phyloP scores from a whole-genome alignment of 495 filamentous ascomycete species.

The Hypoxylon lienhwacheense region DNA sequence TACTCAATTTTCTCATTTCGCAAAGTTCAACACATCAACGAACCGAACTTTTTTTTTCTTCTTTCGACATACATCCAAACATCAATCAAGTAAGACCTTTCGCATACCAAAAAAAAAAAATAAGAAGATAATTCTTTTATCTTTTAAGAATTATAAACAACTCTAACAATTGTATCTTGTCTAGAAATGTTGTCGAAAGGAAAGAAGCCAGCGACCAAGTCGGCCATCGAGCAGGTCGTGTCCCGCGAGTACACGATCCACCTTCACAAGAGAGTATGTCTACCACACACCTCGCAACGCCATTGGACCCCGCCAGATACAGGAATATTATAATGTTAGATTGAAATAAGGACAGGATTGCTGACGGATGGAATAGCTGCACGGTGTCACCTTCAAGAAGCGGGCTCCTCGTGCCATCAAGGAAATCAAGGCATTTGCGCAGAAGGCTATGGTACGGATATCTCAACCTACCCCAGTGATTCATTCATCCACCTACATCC shows the following conservation, averaged over 20 bases:
- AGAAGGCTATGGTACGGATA: slow-evolving; percentile 96
- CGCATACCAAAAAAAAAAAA: too few species aligned
- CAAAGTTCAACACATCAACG: slow-evolving; percentile 36
- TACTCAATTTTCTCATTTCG: slow-evolving; percentile 42
- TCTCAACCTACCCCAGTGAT: too few species aligned
- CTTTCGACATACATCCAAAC: slow-evolving; percentile 38
- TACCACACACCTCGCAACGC: slow-evolving; percentile 38
- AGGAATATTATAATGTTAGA: slow-evolving; percentile 13
- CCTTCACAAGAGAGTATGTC: slow-evolving; percentile 98
- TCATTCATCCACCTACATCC: neutral
- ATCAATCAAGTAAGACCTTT: slow-evolving; percentile 34
- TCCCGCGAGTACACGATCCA: slow-evolving; percentile 99
- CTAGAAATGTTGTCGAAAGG: slow-evolving; percentile 73
- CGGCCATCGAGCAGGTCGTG: slow-evolving; percentile 97
- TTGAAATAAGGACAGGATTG: too few species aligned
- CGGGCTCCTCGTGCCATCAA: slow-evolving; percentile 96
- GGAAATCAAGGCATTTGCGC: slow-evolving; percentile 94
- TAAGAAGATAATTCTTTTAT: too few species aligned
- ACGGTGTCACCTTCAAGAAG: slow-evolving; percentile 99
- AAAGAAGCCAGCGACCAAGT: slow-evolving; percentile 72
- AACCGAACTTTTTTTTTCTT: slow-evolving; percentile 28
- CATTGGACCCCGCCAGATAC: slow-evolving; percentile 17
- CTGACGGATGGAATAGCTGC: slow-evolving; percentile 63
- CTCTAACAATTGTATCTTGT: slow-evolving; percentile 20
- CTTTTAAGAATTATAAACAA: neutral